Conservation (phyloP, 139 green algal species). For the Chlorella ohadii region DNA sequence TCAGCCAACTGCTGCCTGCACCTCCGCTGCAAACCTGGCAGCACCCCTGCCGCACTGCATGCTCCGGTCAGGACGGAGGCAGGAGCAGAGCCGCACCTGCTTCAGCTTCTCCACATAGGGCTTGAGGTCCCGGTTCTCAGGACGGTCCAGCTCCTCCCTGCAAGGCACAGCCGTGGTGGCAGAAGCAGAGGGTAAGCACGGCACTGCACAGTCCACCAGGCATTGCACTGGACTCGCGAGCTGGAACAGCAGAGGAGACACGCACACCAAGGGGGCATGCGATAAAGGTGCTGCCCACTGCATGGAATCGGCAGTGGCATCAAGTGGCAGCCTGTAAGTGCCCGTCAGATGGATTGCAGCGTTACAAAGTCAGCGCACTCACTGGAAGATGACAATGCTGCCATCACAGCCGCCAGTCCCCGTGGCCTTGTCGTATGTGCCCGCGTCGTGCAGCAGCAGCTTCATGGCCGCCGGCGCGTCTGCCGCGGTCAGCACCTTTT, state of each 20-base stretch:
- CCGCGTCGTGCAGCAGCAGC: constrained; percentile 79
- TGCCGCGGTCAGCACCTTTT: constrained; percentile 55
- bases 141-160: constrained; percentile 77
- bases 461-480: constrained; percentile 62
- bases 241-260: too few species aligned
- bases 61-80: too few species aligned
- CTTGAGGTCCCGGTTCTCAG: constrained; percentile 77
- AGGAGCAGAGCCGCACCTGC: background rate
- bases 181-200: background rate
- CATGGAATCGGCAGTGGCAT: too few species aligned
- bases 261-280: too few species aligned
- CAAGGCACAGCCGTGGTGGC: too few species aligned
- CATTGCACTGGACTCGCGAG: too few species aligned
- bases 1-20: too few species aligned
- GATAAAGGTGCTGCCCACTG: too few species aligned
- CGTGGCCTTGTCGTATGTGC: constrained; percentile 71
- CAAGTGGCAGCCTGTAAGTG: too few species aligned
- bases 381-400: constrained; percentile 69
- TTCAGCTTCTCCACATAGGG: constrained; percentile 40
- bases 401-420: constrained; percentile 82
- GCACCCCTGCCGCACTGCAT: background rate
- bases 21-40: too few species aligned
- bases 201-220: background rate
- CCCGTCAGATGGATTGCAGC: too few species aligned
- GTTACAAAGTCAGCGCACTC: too few species aligned